A percentile compares a stretch with the other conserved stretches of the same genome.
Evolutionary conservation across 352 stramenopile species (phyloP).

Genomic region (Pythium dissotocum): DNA sequence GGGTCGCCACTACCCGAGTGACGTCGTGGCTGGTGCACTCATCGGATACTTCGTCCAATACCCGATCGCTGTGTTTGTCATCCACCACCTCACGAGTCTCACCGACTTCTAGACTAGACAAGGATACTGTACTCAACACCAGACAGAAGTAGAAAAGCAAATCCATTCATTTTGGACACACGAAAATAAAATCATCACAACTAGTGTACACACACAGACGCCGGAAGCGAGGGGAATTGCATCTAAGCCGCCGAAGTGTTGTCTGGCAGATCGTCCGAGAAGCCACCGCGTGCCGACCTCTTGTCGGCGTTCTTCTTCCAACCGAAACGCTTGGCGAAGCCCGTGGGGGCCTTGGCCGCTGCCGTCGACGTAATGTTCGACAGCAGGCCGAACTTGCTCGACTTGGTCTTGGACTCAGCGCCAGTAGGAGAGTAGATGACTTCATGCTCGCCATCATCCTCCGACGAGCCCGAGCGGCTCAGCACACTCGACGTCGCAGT

Average conservation of each 20-base stretch:
- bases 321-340: conserved; percentile 47
- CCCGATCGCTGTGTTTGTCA: conserved; percentile 20
- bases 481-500: background rate
- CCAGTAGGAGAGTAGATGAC: conserved; percentile 26
- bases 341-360: conserved; percentile 26
- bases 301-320: conserved; percentile 42
- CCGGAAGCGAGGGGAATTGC: background rate
- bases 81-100: conserved; percentile 15
- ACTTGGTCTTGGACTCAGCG: conserved; percentile 35
- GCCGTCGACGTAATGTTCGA: conserved; percentile 36
- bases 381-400: conserved; percentile 45
- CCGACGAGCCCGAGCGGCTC: conserved; percentile 20
- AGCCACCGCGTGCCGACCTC: conserved; percentile 24
- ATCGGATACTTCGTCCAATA: conserved; percentile 62
- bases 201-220: conserved; percentile 3
- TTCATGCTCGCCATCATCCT: conserved; percentile 25
- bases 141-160: background rate
- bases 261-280: conserved; percentile 22
- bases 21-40: conserved; percentile 61
- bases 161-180: conserved; percentile 5
- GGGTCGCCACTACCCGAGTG: conserved; percentile 81
- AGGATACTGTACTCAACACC: background rate
- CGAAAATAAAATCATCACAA: conserved; percentile 6
- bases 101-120: conserved; percentile 13
- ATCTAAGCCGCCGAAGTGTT: conserved; percentile 20